Evolutionary conservation across 257 asterid species (phyloP), one percentile per base, ranked within the genome.

Genomic region (Solanum chmielewskii): DNA sequence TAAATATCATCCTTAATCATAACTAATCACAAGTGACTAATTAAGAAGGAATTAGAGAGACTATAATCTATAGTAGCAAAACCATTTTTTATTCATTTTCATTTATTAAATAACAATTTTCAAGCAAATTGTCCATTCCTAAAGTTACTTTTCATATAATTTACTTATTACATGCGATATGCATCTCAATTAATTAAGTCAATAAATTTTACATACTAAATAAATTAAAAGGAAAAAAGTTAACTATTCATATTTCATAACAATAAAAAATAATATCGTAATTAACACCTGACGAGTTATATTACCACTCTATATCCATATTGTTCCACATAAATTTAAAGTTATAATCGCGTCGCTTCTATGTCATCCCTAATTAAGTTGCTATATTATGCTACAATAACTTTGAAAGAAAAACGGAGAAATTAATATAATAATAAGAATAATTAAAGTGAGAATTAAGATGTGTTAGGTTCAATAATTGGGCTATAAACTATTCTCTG

Each of bases 291-390:
- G 23, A 52, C 23, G 4, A 52, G 10, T 23, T 52, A 6, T 52
- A 16, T 52, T 18, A 7, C 62, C 62, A 18, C 9, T 0, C 3
- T 23, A 18, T 4, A 56, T 4, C 7, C n/a, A 18, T 56, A 59
- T 59, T 9, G 71, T 13, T 14, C 35, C 35, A 59, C 66, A 1
- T 3, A 3, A 59, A 11, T 59, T 59, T 59, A 59, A 59, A 20
- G 7, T 20, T 52, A 2, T 20, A 20, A 21, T 20, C 25, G 27
- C 0, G 0, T 2, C 27, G 27, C 27, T 59, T 20, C 2, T 59
- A 0, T 21, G 66, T 59, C 0, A 59, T 59, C 12, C 12, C 66
- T 59, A 20, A 11, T 59, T 59, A 20, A 20, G 71, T n/a, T n/a
- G 16, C 7, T 2, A 1, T 62, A 15, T 2, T 6, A 18, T 56